Evolutionary conservation across 768 basidiomycete genomes (phyloP).

Genomic region (Crepidotus variabilis): DNA sequence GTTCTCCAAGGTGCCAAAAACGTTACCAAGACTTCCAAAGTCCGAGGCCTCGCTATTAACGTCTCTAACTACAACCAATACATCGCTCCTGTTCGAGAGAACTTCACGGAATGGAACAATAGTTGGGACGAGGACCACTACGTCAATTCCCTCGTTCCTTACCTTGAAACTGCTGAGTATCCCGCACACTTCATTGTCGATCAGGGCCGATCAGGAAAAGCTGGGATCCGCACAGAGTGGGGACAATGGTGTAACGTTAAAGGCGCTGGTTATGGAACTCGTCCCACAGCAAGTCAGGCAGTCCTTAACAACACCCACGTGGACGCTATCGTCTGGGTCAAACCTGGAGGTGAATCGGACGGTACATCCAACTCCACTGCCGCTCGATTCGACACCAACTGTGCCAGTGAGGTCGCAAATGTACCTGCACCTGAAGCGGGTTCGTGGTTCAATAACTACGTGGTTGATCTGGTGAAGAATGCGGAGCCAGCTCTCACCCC

Average conservation of each 20-base stretch:
- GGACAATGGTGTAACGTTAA: conserved; percentile 18
- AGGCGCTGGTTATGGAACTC: conserved; percentile 30
- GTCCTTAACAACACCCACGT: conserved; percentile 22
- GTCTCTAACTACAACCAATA: conserved; percentile 33
- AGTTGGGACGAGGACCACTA: conserved; percentile 30
- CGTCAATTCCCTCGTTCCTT: conserved; percentile 24
- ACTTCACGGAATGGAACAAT: conserved; percentile 20
- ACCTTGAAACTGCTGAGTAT: conserved; percentile 25
- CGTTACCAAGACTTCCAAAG: conserved; percentile 20
- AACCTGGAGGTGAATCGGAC: conserved; percentile 38
- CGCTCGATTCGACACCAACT: conserved; percentile 26
- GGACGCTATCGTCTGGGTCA: conserved; percentile 38
- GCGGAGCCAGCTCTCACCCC: conserved; percentile 44
- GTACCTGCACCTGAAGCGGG: conserved; percentile 34
- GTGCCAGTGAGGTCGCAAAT: conserved; percentile 19
- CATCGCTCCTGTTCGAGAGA: conserved; percentile 19
- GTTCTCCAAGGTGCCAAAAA: conserved; percentile 23
- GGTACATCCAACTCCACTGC: conserved; percentile 32
- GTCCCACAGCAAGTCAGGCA: conserved; percentile 24
- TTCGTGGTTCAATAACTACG: conserved; percentile 40
- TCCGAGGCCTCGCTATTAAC: conserved; percentile 29
- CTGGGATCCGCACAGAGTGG: conserved; percentile 18
- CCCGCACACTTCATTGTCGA: conserved; percentile 34
- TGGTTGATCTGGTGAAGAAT: conserved; percentile 43
- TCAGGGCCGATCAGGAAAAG: conserved; percentile 29